Evolutionary conservation across 176 grass and related monocot species (phyloP).

Genomic region (Ensete ventricosum): DNA sequence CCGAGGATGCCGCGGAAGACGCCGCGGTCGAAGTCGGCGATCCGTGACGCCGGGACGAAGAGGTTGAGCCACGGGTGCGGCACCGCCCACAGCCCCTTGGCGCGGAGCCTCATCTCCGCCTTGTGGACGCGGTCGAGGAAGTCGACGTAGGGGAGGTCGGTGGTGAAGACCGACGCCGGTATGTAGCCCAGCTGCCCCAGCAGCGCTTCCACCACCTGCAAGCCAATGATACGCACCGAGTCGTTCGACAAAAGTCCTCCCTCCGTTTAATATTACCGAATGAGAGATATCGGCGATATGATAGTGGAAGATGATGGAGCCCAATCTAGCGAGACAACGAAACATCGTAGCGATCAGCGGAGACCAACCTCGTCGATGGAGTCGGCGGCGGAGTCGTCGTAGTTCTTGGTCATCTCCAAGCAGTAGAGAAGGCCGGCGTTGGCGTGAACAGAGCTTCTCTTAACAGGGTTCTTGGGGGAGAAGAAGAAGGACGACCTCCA

Average conservation of each 20-base stretch:
- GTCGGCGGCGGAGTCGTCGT: constrained; percentile 45
- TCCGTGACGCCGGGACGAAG: constrained; percentile 86
- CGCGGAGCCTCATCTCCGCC: constrained; percentile 78
- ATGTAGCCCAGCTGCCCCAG: constrained; percentile 59
- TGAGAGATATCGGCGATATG: not conserved
- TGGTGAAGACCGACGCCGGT: constrained; percentile 71
- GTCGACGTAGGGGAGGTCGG: constrained; percentile 78
- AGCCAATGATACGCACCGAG: too few relatives aligned
- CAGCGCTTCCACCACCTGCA: constrained; percentile 64
- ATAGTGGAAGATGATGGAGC: constrained; percentile 28
- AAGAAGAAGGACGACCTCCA: constrained; percentile 99
- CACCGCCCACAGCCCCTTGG: constrained; percentile 90
- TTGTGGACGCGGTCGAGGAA: constrained; percentile 86
- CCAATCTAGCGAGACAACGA: constrained; percentile 33
- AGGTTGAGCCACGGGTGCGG: constrained; percentile 98
- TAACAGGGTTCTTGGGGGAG: constrained; percentile 85
- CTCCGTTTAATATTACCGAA: too few relatives aligned
- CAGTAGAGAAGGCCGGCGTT: constrained; percentile 71
- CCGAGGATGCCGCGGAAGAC: constrained; percentile 79
- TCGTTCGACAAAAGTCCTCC: too few relatives aligned
- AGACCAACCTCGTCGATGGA: constrained; percentile 55
- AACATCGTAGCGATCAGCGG: not conserved
- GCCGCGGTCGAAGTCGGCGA: constrained; percentile 67
- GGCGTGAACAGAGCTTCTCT: constrained; percentile 61
- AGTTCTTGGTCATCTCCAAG: constrained; percentile 88